These are phyloP conservation scores for Fraxinus quadrangulata DNA, from an alignment of 257 asterid genomes.

Conservation along the genomic window DNA sequence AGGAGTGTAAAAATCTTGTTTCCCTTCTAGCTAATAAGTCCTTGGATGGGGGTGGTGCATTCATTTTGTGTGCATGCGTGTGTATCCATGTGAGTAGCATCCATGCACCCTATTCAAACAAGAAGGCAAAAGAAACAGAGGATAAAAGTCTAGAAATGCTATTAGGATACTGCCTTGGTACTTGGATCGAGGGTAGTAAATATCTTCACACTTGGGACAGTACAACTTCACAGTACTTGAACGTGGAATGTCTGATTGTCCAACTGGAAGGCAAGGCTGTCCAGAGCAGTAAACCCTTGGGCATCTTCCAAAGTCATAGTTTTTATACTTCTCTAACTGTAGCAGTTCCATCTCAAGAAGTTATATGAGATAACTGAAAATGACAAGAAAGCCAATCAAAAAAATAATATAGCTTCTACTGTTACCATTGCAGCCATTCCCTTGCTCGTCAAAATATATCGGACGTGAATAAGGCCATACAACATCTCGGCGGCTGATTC, in stretches of 20 bases:
- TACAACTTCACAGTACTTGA: conserved; percentile 84
- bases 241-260: conserved; percentile 88
- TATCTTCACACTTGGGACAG: conserved; percentile 86
- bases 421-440: conserved; percentile 96
- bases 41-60: background rate
- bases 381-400: background rate
- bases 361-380: conserved; percentile 15
- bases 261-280: conserved; percentile 89
- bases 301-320: conserved; percentile 84
- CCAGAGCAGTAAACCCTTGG: conserved; percentile 89
- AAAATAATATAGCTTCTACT: conserved; percentile 12
- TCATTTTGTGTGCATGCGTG: background rate
- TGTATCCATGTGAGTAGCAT: background rate
- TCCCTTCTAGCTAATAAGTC: background rate
- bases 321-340: conserved; percentile 90
- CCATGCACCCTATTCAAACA: background rate
- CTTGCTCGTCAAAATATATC: conserved; percentile 86
- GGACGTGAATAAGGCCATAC: conserved; percentile 88
- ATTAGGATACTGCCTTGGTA: conserved; percentile 96
- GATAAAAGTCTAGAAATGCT: conserved; percentile 11
- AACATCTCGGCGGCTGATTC: conserved; percentile 99
- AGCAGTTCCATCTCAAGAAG: conserved; percentile 19
- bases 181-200: conserved; percentile 88
- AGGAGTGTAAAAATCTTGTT: background rate
- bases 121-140: conserved; percentile 14